Evolutionary conservation across 1,284 basidiomycete species (phyloP), one percentile per base, ranked within the genome.

Genomic region (Ceratobasidium sp.): DNA sequence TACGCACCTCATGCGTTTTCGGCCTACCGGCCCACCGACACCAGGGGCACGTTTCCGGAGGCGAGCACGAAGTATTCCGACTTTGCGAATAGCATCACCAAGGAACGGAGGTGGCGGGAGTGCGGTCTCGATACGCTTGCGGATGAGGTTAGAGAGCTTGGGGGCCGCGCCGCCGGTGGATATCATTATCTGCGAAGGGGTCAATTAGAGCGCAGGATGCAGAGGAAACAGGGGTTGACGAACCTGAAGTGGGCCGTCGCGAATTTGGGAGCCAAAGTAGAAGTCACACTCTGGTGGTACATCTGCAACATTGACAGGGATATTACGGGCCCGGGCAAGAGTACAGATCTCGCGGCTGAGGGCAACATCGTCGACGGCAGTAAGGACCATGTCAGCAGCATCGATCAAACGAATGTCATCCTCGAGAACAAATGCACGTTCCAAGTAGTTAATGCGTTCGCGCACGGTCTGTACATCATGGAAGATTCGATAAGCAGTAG

Each of bases 281-380:
- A 99, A 99, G 83, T 99, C 97, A 85, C 97, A 99, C 73, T 89
- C 87, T 58, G 93, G 89, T 1, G 97, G 98, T 62, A 98, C 94
- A 83, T 99, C 97, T 38, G 98, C 97, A 73, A 96, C 95, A 82
- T 99, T 99, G 75, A 98, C 91, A 2, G 95, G 94, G 64, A 98
- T 92, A 66, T 85, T 87, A 54, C 83, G 85, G 35, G 85, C 83
- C 63, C 95, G 85, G 78, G 92, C 92, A 76, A 92, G 84, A 14
- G 86, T 80, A 79, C 89, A 94, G 69, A 98, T 95, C 62, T 83
- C 83, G 75, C 85, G 88, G 49, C 90, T 94, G 67, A 89, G 84
- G 0, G 85, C 83, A 72, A 90, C 88, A 80, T 98, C 91, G 83
- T 98, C 96, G 62, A 98, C 91, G 14, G 97, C 97, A 1, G 95